Base-by-base conservation (phyloP, 306 rosid genomes). In the Medicago lupulina region DNA sequence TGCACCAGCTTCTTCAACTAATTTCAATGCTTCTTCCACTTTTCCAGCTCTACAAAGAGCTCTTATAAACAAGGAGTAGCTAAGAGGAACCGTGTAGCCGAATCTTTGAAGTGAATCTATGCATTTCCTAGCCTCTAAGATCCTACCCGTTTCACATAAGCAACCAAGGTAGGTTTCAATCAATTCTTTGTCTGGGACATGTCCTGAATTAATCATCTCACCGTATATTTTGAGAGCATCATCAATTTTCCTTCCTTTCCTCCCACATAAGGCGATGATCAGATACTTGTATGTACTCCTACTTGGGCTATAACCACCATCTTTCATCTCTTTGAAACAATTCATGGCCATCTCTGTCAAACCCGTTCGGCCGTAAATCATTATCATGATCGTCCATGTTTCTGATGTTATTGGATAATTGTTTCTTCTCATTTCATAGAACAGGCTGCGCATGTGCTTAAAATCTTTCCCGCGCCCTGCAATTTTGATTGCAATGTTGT, bases 341-440 rank as follows among this genome's bases (percentile, higher is more conserved):
- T 85, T 84, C 76, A 86, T 62, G 62, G 97, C 97, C 81, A 90
- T 86, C 69, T 92, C 80, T 0, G 98, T 94, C 61, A 94, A 80
- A 59, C 98, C 98, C 17, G 85, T 86, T 36, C 98, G 93, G 70
- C 97, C 97, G 7, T 92, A 94, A 75, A 80, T 93, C 95, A 90
- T 82, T 49, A 94, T 88, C 93, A 92, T 87, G 79, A 92, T 92
- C 50, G 98, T 92, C 98, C 98, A 94, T 76, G 98, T 92, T 71
- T 94, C 93, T 43, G 97, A 69, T 17, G 92, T 88, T 70, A 87
- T 75, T 6, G 77, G 66, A 83, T 64, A 80, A 49, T 67, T 76
- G 71, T 88, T 92, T 87, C 98, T 86, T 85, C 88, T 85, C 98
- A 92, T 94, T 75, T 87, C 97, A 4, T 79, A 89, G 81, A 88